Percentiles rank a stretch among this genome's conserved stretches.
Evolutionary conservation across 768 basidiomycete species (phyloP).

Genomic region (Suillus spraguei): DNA sequence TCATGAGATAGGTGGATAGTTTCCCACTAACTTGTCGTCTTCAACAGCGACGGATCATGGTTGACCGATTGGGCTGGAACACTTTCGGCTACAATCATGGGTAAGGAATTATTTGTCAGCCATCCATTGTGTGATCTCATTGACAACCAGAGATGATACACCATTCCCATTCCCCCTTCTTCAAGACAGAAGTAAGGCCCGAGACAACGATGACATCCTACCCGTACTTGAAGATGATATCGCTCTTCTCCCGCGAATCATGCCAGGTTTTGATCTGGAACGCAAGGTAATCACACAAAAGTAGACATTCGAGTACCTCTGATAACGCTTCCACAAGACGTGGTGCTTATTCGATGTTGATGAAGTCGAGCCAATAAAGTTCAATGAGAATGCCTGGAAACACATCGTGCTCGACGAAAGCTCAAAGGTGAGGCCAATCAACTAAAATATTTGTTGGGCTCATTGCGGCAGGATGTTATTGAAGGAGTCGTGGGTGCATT

Average conservation of each 20-base stretch:
- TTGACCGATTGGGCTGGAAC: constrained; percentile 10
- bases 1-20: not conserved
- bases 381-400: constrained; percentile 11
- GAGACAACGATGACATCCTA: not conserved
- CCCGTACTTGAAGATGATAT: not conserved
- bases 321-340: not conserved
- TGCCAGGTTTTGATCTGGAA: constrained; percentile 8
- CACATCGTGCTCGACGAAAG: constrained; percentile 8
- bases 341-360: constrained; percentile 3
- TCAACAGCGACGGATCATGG: constrained; percentile 7
- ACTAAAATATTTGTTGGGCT: not conserved
- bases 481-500: constrained; percentile 5
- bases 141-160: not conserved
- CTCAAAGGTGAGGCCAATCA: not conserved
- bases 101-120: not conserved
- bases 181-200: not conserved
- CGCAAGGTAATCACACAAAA: not conserved
- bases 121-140: not conserved
- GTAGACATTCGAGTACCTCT: not conserved
- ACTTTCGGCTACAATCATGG: not conserved
- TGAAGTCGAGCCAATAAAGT: constrained; percentile 4
- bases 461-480: not conserved
- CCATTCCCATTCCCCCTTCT: not conserved
- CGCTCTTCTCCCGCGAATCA: constrained; percentile 4
- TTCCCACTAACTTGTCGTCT: not conserved